Conservation (phyloP, 108 stramenopile genomes). For the Craspedostauros australis region DNA sequence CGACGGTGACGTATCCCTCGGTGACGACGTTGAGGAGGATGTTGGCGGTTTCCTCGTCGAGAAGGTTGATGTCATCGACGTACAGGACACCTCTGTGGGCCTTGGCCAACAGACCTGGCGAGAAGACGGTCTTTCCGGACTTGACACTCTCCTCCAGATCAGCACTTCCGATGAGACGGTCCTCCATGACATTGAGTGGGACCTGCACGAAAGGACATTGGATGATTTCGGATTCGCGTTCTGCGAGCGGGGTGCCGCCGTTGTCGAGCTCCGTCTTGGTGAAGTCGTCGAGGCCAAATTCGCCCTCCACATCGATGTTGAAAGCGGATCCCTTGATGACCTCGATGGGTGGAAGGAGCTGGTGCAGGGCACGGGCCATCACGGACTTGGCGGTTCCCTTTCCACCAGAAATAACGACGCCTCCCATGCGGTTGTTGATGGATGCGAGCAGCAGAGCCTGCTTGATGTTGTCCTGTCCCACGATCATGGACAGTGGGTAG, state of each 20-base stretch:
- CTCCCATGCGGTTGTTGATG: constrained; percentile 91
- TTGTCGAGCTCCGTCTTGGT: constrained; percentile 55
- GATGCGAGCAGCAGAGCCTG: constrained; percentile 86
- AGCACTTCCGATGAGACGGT: constrained; percentile 90
- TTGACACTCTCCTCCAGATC: constrained; percentile 91
- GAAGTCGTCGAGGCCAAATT: constrained; percentile 85
- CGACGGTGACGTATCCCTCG: constrained; percentile 89
- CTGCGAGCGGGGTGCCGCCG: constrained; percentile 71
- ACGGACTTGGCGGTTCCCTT: constrained; percentile 96
- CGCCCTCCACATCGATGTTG: constrained; percentile 88
- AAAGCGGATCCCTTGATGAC: constrained; percentile 80
- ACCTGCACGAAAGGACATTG: constrained; percentile 91
- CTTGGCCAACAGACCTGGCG: constrained; percentile 90
- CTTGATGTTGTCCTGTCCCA: constrained; percentile 93
- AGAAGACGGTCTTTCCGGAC: constrained; percentile 88
- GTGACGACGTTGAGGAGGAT: constrained; percentile 86
- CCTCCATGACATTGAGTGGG: constrained; percentile 96
- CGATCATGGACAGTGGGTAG: constrained; percentile 93
- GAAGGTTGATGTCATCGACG: constrained; percentile 94
- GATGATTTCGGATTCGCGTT: constrained; percentile 90
- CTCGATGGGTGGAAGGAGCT: constrained; percentile 94
- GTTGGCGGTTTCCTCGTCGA: constrained; percentile 90
- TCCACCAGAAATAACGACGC: constrained; percentile 91
- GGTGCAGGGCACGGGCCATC: constrained; percentile 92
- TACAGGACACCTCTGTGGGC: constrained; percentile 94